A percentile compares a stretch with the other conserved stretches of the same genome.
Evolutionary conservation across 2,329 filamentous ascomycete species (phyloP).

Genomic region (Rhynchosporium secalis): DNA sequence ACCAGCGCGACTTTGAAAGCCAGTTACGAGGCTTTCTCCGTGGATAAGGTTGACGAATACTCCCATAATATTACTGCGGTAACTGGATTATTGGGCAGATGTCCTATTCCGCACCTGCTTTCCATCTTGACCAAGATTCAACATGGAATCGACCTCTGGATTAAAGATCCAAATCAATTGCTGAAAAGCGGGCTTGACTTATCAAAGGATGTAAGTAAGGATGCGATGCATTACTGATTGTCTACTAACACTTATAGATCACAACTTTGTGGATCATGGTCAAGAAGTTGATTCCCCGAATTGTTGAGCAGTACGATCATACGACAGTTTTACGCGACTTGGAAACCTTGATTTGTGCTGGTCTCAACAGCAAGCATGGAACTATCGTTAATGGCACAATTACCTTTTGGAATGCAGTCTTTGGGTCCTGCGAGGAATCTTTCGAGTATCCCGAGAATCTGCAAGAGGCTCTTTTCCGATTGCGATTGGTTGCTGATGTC

Average conservation of each 20-base stretch:
- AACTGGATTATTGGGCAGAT: constrained; percentile 42
- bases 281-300: constrained; percentile 42
- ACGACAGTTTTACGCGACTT: constrained; percentile 52
- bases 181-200: constrained; percentile 46
- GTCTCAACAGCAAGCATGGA: constrained; percentile 58
- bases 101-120: constrained; percentile 49
- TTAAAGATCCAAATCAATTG: constrained; percentile 55
- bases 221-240: not conserved
- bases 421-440: constrained; percentile 55
- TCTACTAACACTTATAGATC: constrained; percentile 9
- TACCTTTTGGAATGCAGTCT: constrained; percentile 69
- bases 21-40: constrained; percentile 49
- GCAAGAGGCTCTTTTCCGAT: constrained; percentile 59
- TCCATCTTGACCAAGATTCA: constrained; percentile 62
- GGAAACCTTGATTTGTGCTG: constrained; percentile 55
- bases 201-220: constrained; percentile 48
- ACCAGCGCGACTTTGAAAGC: constrained; percentile 52
- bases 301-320: constrained; percentile 38
- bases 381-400: constrained; percentile 56
- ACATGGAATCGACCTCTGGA: constrained; percentile 60
- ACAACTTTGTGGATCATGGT: constrained; percentile 51
- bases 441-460: constrained; percentile 67
- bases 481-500: constrained; percentile 57
- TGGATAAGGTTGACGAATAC: constrained; percentile 46
- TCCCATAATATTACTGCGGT: constrained; percentile 50